Percentiles rank a stretch among this genome's conserved stretches.
phyloP scores from a whole-genome alignment of 306 rosid genomes.

The Ziziphus jujuba region DNA sequence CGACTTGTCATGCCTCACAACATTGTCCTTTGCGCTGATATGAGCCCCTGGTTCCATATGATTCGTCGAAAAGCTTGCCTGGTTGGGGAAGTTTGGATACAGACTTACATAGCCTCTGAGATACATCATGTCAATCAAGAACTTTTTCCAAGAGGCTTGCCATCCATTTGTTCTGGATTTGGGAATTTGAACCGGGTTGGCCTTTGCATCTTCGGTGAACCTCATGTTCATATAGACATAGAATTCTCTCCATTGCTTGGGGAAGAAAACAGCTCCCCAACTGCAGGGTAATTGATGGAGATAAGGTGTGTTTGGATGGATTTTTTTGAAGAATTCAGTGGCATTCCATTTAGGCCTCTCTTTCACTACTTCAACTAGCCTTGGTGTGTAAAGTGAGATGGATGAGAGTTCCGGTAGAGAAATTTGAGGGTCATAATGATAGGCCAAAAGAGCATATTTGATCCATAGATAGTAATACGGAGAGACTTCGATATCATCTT shows the following conservation, averaged over 20 bases:
- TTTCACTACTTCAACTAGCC: slow-evolving; percentile 83
- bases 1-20: slow-evolving; percentile 65
- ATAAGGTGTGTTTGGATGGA: slow-evolving; percentile 89
- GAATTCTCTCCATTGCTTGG: slow-evolving; percentile 97
- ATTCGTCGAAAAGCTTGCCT: slow-evolving; percentile 90
- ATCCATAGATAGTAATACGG: slow-evolving; percentile 95
- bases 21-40: slow-evolving; percentile 82
- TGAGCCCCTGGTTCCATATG: slow-evolving; percentile 99
- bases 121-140: slow-evolving; percentile 97
- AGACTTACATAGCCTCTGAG: slow-evolving; percentile 90
- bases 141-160: slow-evolving; percentile 99
- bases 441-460: slow-evolving; percentile 84
- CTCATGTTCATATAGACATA: slow-evolving; percentile 94
- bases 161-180: slow-evolving; percentile 93
- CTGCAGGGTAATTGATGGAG: slow-evolving; percentile 93
- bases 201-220: slow-evolving; percentile 78
- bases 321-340: slow-evolving; percentile 66
- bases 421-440: slow-evolving; percentile 87
- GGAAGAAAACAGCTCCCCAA: slow-evolving; percentile 98
- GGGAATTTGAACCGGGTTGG: slow-evolving; percentile 90
- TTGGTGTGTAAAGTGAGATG: slow-evolving; percentile 94
- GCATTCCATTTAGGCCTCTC: slow-evolving; percentile 95
- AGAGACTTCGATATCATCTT: slow-evolving; percentile 94
- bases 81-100: slow-evolving; percentile 89
- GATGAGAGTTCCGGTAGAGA: slow-evolving; percentile 85